Base-by-base conservation (phyloP, 495 filamentous ascomycete species). In the Staphylotrichum tortipilum region DNA sequence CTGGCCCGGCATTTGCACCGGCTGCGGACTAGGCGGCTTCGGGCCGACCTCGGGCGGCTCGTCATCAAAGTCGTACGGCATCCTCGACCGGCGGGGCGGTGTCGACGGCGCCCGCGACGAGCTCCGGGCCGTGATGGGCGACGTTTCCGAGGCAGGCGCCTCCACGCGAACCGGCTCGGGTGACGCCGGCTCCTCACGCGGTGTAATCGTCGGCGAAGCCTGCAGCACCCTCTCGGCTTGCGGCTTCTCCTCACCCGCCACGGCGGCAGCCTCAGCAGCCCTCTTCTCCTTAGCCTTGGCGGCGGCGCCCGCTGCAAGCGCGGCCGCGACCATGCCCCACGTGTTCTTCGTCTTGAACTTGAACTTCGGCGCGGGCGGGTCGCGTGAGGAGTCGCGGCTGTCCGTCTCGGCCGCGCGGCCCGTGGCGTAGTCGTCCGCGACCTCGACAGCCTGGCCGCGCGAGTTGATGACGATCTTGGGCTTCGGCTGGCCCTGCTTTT, bases 331-430 rank as follows among this genome's bases (percentile, higher is more conserved):
- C 15, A 62, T 62, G 21, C 61, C 67, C 73, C 72, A 76, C 7
- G 57, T 57, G 47, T 45, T 53, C 37, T 56, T 67, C 44, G 60
- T 68, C 52, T 56, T 65, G 14, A 63, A 54, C 48, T 57, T 67
- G 24, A 62, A 52, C 44, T 60, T 60, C 7, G 43, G 12, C 15
- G 63, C 40, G 26, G 50, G 58, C 18, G 57, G 15, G 42, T 57
- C 51, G 52, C 57, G 30, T 41, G 62, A 50, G 47, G 58, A 49
- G 24, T 67, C 75, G n/a, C 79, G 76, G 44, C 72, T 77, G 42
- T 76, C 76, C 15, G 78, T 69, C 22, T 80, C 78, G 29, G 76
- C 80, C 58, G 21, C 50, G 14, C 78, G 78, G 44, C 80, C 76
- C 6, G 76, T 83, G 49, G 78, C 67, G 52, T 79, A 31, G 29